Conservation (phyloP, 768 basidiomycete species). For the Hydnomerulius pinastri region DNA sequence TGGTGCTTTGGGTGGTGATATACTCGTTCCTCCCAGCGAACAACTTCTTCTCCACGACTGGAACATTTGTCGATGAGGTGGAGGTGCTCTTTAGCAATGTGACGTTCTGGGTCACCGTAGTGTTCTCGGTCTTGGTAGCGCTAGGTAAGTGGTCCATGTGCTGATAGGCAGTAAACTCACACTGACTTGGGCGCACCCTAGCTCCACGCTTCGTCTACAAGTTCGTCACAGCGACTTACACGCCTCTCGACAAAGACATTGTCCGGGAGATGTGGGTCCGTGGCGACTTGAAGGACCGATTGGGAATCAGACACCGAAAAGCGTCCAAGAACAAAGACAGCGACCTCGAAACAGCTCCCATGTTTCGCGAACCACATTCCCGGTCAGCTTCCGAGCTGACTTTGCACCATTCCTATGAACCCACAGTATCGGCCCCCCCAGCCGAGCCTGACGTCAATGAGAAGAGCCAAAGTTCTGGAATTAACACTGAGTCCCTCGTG, state of each 20-base stretch:
- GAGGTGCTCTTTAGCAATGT: constrained; percentile 73
- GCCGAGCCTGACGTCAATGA: constrained; percentile 18
- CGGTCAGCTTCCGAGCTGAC: constrained; percentile 68
- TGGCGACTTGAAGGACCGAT: constrained; percentile 79
- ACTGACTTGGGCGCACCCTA: constrained; percentile 31
- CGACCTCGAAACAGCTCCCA: constrained; percentile 66
- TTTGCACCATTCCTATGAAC: constrained; percentile 46
- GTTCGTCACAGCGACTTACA: constrained; percentile 67
- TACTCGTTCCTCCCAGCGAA: constrained; percentile 79
- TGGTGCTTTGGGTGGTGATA: constrained; percentile 85
- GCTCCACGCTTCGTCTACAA: constrained; percentile 84
- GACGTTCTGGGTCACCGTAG: constrained; percentile 81
- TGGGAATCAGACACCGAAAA: constrained; percentile 71
- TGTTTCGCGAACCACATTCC: constrained; percentile 65
- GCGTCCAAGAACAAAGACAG: constrained; percentile 41
- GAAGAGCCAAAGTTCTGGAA: constrained; percentile 7
- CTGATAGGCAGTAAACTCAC: too few relatives aligned
- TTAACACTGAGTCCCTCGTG: constrained; percentile 3
- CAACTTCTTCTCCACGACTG: constrained; percentile 73
- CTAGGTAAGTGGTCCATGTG: constrained; percentile 53
- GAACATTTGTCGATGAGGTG: constrained; percentile 74
- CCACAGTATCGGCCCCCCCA: constrained; percentile 38
- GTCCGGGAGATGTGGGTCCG: constrained; percentile 90
- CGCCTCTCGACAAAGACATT: constrained; percentile 85
- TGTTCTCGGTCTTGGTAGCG: constrained; percentile 68